Evolutionary conservation across 2,329 filamentous ascomycete species (phyloP).

Genomic region (Cryphonectria japonica): DNA sequence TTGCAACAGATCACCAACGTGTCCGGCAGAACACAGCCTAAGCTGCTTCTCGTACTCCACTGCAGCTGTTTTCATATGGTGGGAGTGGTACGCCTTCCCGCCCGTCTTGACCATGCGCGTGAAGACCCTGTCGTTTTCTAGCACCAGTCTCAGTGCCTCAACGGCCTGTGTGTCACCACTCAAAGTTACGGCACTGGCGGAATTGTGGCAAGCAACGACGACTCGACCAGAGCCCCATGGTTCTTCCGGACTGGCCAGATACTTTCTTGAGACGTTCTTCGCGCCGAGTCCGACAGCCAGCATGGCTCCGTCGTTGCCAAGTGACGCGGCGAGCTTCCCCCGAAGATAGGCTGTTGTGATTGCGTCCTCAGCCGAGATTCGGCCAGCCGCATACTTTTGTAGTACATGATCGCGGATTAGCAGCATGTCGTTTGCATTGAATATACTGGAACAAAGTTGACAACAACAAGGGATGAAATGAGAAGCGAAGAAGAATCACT

Average conservation of each 20-base stretch:
- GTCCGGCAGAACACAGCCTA: not conserved
- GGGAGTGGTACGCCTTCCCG: constrained; percentile 46
- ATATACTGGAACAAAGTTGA: not conserved
- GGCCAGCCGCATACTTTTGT: constrained; percentile 5
- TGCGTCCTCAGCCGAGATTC: not conserved
- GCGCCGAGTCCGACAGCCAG: constrained; percentile 22
- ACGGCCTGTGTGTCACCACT: constrained; percentile 40
- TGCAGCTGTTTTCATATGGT: constrained; percentile 39
- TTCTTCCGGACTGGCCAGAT: not conserved
- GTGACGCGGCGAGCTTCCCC: not conserved
- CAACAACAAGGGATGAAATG: not conserved
- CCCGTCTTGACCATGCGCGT: constrained; percentile 39
- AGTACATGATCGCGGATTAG: too few species aligned
- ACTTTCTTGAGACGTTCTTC: not conserved
- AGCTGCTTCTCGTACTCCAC: constrained; percentile 12
- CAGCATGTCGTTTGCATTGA: too few species aligned
- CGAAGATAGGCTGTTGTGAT: constrained; percentile 13
- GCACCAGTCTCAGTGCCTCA: constrained; percentile 36
- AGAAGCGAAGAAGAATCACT: too few species aligned
- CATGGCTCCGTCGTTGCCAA: constrained; percentile 10
- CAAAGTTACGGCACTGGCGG: constrained; percentile 46
- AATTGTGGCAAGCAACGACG: constrained; percentile 51
- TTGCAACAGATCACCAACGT: too few species aligned
- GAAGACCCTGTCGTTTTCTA: constrained; percentile 36
- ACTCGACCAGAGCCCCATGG: not conserved